These are phyloP conservation scores for Yamadazyma scolyti DNA, from an alignment of 805 yeast genomes.

Conservation along the genomic window DNA sequence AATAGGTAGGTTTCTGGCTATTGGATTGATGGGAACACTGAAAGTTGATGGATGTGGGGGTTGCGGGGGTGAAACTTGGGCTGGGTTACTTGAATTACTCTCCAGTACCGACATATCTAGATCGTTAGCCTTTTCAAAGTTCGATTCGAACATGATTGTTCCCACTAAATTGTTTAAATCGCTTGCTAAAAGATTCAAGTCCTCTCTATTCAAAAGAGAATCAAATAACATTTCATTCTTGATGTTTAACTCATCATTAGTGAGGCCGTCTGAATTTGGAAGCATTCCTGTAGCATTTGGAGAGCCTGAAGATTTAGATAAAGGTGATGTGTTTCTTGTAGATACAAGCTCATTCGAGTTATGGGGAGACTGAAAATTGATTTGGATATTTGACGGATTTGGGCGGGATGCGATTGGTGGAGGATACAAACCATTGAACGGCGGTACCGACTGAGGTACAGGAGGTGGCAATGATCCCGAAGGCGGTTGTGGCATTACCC, in stretches of 20 bases:
- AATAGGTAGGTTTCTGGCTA: conserved; percentile 21
- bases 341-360: conserved; percentile 1
- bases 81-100: conserved; percentile 5
- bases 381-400: neutral
- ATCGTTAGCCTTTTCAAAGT: conserved; percentile 15
- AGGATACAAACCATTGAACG: neutral
- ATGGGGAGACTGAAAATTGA: conserved; percentile 3
- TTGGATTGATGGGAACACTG: conserved; percentile 8
- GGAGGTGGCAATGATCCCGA: neutral
- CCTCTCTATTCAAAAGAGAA: conserved; percentile 18
- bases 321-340: conserved; percentile 7
- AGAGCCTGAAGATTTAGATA: conserved; percentile 7
- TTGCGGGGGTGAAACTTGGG: conserved; percentile 8
- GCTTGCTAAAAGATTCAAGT: conserved; percentile 32
- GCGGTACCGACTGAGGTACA: neutral
- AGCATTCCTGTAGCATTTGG: no score
- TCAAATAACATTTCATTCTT: conserved; percentile 7
- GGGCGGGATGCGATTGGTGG: neutral
- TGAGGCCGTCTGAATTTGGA: neutral
- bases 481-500: neutral
- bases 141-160: conserved; percentile 33
- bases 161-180: conserved; percentile 39
- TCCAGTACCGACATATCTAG: conserved; percentile 8
- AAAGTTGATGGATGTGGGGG: no score
- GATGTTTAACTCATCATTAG: neutral